Base-by-base conservation (phyloP, 1,284 basidiomycete genomes). In the Exsudoporus floridanus region DNA sequence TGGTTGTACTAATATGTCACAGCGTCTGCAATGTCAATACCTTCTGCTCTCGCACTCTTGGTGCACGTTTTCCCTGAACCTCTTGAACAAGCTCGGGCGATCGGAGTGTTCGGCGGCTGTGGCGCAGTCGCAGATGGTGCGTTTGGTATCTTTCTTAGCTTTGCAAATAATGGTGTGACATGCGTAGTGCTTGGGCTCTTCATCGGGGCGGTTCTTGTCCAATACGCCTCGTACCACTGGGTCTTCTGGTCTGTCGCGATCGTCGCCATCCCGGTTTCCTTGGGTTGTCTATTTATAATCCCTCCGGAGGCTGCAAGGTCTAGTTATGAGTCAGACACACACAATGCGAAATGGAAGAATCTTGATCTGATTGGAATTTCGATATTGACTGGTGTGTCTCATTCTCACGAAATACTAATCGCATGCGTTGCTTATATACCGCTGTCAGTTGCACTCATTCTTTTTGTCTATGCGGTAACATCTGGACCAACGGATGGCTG, bases 11-110 rank as follows among this genome's bases (percentile, higher is more conserved):
- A 12, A 70, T 14, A 5, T 9, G 4, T 38, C 14, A 19, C 55
- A 75, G 77, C 70, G 7, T 74, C 72, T 18, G 69, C 76, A 5
- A 65, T 78, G 66, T 73, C 75, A 6, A 77, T 80, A 48, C 78
- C 79, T 1, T 79, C 78, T 10, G 73, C 79, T 5, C 60, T 80
- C 18, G 66, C 72, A 21, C 71, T 80, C 19, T 68, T 80, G 25
- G 75, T 80, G 12, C 70, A 70, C 27, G 61, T 76, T 42, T 80
- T 80, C 59, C 73, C 76, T 1, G 72, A 77, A 23, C 71, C 76
- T 6, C 53, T 54, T 2, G 71, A 75, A 56, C 79, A 80, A 60
- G 71, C 77, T 35, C 72, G 73, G 33, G 78, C 77, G 1, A 73
- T 80, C 34, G 71, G 70, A 16, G 58, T 75, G 7, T 77, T 78